Evolutionary conservation across 495 filamentous ascomycete genomes (phyloP), one percentile per base, ranked within the genome.

Genomic region (Lasiosphaeris hirsuta): DNA sequence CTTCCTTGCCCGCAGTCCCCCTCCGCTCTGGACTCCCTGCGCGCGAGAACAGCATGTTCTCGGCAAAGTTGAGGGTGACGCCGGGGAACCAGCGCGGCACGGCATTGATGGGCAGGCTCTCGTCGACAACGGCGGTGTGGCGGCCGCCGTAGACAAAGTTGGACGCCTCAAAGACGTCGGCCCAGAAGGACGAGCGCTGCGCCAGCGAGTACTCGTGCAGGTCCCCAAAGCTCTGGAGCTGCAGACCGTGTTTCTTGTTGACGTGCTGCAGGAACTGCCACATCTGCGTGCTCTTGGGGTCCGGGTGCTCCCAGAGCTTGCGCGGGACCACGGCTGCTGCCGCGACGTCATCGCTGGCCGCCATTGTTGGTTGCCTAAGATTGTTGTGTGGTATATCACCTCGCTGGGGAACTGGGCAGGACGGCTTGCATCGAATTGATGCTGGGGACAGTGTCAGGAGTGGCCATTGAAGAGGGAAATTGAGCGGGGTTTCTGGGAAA

Each of bases 51-150:
- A 87, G 73, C 36, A 84, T 64, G 64, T 87, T 88, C 69, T 89
- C 86, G 40, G 84, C 78, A 61, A 76, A 87, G 66, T 87, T 89
- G 61, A 86, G 65, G 11, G 71, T 61, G 35, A 86, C 76, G 46
- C 85, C 84, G n/a, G 81, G 73, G 69, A 87, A 88, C 86, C 86
- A 90, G 35, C 73, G 67, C 4, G 87, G 87, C 7, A 90, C 74
- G 19, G 76, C 75, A 60, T 91, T 85, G 62, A 93, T 88, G 36
- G 83, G 81, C 14, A 77, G 77, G 34, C 66, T 75, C 63, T 89
- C 82, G 65, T 92, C 87, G 15, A 90, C 81, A n/a, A 86, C 85
- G 23, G 54, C 64, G 0, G 67, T 75, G 63, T 84, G 84, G 1
- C 68, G 61, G 41, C 88, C 88, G 39, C 75, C 75, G 63, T 88